phyloP scores from a whole-genome alignment of 1,139 yeast species.

The Yamadazyma epiphylla region DNA sequence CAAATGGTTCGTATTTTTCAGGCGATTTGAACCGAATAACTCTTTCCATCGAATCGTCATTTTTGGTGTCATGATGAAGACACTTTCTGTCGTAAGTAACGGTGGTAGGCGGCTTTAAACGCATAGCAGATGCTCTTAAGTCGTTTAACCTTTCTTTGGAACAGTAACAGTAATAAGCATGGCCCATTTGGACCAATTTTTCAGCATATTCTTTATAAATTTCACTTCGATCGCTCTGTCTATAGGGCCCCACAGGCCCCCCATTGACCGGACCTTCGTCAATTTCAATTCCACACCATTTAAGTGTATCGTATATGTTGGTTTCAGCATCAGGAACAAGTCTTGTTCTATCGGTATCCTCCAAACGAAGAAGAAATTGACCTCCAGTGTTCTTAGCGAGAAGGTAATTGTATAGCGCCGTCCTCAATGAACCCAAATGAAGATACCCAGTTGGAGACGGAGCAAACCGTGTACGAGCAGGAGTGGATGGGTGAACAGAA shows the following conservation, averaged over 20 bases:
- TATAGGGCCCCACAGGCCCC: slow-evolving; percentile 70
- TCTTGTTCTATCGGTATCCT: slow-evolving; percentile 87
- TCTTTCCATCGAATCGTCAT: slow-evolving; percentile 18
- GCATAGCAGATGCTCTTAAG: slow-evolving; percentile 69
- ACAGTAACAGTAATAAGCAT: slow-evolving; percentile 86
- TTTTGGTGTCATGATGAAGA: slow-evolving; percentile 29
- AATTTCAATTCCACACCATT: slow-evolving; percentile 70
- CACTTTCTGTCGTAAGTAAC: slow-evolving; percentile 91
- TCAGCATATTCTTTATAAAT: slow-evolving; percentile 62
- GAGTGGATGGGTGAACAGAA: slow-evolving; percentile 43
- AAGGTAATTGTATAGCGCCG: slow-evolving; percentile 86
- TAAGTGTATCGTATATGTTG: slow-evolving; percentile 68
- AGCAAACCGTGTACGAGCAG: slow-evolving; percentile 90
- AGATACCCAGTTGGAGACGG: slow-evolving; percentile 96
- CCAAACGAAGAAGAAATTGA: slow-evolving; percentile 73
- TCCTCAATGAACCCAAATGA: slow-evolving; percentile 88
- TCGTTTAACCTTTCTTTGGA: slow-evolving; percentile 70
- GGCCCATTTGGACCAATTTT: slow-evolving; percentile 54
- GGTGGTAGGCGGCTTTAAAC: slow-evolving; percentile 80
- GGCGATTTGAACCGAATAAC: slow-evolving; percentile 72
- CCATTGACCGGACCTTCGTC: slow-evolving; percentile 83
- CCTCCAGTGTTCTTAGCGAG: slow-evolving; percentile 81
- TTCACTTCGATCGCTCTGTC: slow-evolving; percentile 73
- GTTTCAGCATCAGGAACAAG: slow-evolving; percentile 78
- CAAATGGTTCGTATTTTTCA: slow-evolving; percentile 56